Base-by-base conservation (phyloP, 2,329 filamentous ascomycete species). In the Colletotrichum truncatum region DNA sequence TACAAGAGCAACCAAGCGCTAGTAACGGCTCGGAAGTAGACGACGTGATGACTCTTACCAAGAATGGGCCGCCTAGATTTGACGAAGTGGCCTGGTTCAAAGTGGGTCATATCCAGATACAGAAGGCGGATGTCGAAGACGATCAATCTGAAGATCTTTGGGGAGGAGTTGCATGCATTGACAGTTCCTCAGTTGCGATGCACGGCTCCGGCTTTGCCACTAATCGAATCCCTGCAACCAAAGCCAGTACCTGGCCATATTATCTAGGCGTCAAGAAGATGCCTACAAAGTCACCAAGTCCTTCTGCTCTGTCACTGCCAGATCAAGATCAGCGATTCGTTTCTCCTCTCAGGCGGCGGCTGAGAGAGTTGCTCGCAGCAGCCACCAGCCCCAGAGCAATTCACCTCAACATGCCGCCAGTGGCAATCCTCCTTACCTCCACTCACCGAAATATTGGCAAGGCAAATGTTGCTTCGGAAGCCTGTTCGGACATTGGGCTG, bases 371-470 rank as follows among this genome's bases (percentile, higher is more conserved):
- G 8, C 89, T 98, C 68, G 90, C 93, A 9, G 94, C 95, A 3
- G 93, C 95, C 1, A 97, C 94, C 1, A 98, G 94, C 72, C 89
- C 91, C 60, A 87, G 94, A 60, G 95, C 96, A 2, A 90, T 97
- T 45, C 92, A 95, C 72, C 83, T 98, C 3, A 91, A 92, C 43
- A 90, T 98, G 80, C 94, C 95, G 3, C 93, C 96, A 0, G 85
- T 98, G 14, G 93, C 94, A 1, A 91, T 99, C 34, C 84, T 99
- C 3, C 82, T 99, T 6, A 92, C 93, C 2, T 98, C 96, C 2
- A 97, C 93, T 2, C 96, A 99, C 77, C 89, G 96, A 45, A 93
- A 93, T 66, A 97, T 98, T 70, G 96, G 96, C 52, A 99, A 99
- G 76, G 85, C 92, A n/a, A 92, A 90, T 3, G 80, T 94, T 21